Evolutionary conservation across 805 yeast species (phyloP), one percentile per base, ranked within the genome.

Genomic region (Yarrowia sp.): DNA sequence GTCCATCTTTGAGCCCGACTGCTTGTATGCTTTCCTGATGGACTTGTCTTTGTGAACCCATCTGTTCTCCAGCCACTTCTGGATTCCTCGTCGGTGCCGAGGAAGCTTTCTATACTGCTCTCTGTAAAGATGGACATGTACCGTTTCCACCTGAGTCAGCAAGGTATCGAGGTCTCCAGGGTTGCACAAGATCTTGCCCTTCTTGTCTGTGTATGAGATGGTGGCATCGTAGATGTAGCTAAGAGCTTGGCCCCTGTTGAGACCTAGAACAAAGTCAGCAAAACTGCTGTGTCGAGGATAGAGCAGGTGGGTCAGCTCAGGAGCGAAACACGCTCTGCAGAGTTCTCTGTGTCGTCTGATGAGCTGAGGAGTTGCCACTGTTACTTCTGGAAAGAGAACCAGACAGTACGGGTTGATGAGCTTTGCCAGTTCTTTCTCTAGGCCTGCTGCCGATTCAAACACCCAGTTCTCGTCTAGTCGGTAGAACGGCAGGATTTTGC

Each of bases 371-470:
- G 64, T 53, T 61, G 67, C 66, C 25, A 87, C 81, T 68, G 87
- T 88, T 4, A 88, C 97, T 72, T 92, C 97, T 0, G 97, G 97
- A 66, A 91, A 91, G 8, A 88, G 65, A 0, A 85, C 84, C 0
- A 90, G 67, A 89, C 96, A 25, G 76, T 77, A n/a, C 67, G 69
- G 33, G 71, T 77, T 35, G 12, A 25, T 39, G 32, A 41, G 65
- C 18, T 64, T 67, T n/a, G 62, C 58, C 6, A 55, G 38, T 27
- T 59, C 14, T 62, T 65, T 22, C 56, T 64, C 22, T 33, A 59
- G 44, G 27, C 59, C 10, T 25, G 44, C 61, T 36, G 61, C n/a
- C 56, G 69, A 47, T 59, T 67, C 56, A 12, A 69, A 64, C 2
- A 60, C n/a, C 72, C 72, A 68, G 78, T 76, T n/a, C 65, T 67